Evolutionary conservation across 2,329 filamentous ascomycete genomes (phyloP).

Genomic region (Pseudocercospora macadamiae): DNA sequence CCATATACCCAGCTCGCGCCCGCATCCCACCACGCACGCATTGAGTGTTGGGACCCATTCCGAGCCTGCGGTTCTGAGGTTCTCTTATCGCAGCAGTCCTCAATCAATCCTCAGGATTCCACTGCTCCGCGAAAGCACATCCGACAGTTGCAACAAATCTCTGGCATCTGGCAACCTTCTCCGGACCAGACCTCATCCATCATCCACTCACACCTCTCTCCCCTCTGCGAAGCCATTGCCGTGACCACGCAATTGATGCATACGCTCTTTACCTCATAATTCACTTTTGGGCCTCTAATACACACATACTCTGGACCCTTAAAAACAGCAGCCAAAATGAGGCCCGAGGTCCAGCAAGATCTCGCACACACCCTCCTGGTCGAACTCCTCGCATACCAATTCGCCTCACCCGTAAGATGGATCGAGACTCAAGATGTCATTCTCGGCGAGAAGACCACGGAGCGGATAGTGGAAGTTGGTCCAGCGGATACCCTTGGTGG

Average conservation of each 20-base stretch:
- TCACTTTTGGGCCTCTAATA: conserved; percentile 13
- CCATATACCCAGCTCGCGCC: conserved; percentile 3
- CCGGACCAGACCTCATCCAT: neutral
- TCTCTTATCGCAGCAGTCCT: neutral
- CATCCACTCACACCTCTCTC: neutral
- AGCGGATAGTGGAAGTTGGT: conserved; percentile 96
- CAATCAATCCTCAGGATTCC: neutral
- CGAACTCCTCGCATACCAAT: conserved; percentile 98
- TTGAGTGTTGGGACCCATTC: neutral
- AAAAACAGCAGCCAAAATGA: conserved; percentile 61
- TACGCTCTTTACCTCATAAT: conserved; percentile 23
- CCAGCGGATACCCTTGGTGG: conserved; percentile 95
- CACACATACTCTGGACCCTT: conserved; percentile 25
- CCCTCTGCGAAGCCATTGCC: conserved; percentile 4
- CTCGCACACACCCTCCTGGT: conserved; percentile 97
- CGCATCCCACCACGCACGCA: conserved; percentile 1
- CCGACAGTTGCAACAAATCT: conserved; percentile 12
- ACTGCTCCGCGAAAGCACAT: too few relatives aligned
- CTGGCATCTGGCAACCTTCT: conserved; percentile 13
- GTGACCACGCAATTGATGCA: conserved; percentile 20
- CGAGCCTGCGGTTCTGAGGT: neutral
- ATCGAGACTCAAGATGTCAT: conserved; percentile 99
- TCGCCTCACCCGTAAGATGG: conserved; percentile 98
- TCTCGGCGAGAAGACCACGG: conserved; percentile 90
- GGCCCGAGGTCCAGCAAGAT: conserved; percentile 98